Evolutionary conservation across 768 basidiomycete species (phyloP).

Genomic region (Erythrobasidium yunnanense): DNA sequence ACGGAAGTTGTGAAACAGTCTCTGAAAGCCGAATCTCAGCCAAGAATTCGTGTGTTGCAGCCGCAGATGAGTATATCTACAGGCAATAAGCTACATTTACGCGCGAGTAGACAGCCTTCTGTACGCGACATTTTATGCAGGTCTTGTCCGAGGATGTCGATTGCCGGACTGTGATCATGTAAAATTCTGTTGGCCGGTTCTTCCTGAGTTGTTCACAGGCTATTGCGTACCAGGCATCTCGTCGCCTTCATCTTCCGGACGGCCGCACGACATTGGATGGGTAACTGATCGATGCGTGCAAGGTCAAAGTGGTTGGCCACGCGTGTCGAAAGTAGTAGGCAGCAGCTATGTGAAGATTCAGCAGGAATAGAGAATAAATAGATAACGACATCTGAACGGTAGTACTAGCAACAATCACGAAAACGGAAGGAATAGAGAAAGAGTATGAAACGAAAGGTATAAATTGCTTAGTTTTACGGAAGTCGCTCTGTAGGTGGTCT

Average conservation of each 20-base stretch:
- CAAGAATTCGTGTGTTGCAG: neutral
- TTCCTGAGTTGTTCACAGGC: neutral
- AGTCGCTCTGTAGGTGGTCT: slow-evolving; percentile 8
- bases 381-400: neutral
- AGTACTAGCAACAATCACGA: neutral
- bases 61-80: neutral
- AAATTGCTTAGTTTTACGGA: neutral
- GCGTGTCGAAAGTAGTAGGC: too few species aligned
- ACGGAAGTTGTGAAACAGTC: slow-evolving; percentile 6
- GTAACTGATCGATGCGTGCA: neutral
- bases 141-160: neutral
- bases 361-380: neutral
- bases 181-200: neutral
- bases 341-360: too few species aligned
- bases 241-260: slow-evolving; percentile 11
- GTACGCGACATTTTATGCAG: slow-evolving; percentile 6
- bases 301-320: too few species aligned
- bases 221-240: neutral
- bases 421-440: neutral
- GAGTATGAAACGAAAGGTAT: neutral
- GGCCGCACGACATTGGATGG: slow-evolving; percentile 21
- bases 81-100: slow-evolving; percentile 1
- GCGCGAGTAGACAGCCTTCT: neutral
- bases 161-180: neutral
- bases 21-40: neutral